Evolutionary conservation across 1,284 basidiomycete genomes (phyloP), one percentile per base, ranked within the genome.

Genomic region (Meira nashicola): DNA sequence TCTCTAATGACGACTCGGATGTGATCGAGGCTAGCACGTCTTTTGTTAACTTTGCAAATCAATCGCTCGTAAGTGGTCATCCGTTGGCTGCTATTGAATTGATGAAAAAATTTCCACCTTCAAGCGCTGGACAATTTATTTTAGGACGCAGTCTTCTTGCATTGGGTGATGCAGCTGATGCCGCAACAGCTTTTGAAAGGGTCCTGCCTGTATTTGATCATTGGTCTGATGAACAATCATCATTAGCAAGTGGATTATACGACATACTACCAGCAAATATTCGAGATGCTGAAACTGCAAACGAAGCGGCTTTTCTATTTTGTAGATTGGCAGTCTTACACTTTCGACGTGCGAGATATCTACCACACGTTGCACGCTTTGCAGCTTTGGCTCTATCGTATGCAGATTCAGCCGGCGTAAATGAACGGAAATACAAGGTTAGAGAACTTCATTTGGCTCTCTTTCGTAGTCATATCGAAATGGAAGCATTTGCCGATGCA

Each of bases 31-130:
- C 37, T 39, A 6, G 21, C 11, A 14, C 19, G 6, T 19, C 50
- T 14, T 53, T 39, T 19, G 50, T 33, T 39, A 2, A 33, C 2
- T 41, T 53, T 38, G 50, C 50, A 14, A 39, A 53, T 25, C n/a
- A 53, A 21, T 14, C 6, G 4, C 11, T 53, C 28, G 28, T 23
- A 5, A 21, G 23, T 14, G 50, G 50, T 12, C 23, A 53, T 38
- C 50, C 50, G 8, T 38, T 33, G 17, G 50, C 50, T 39, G 23
- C 28, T 38, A 15, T 33, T 41, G 12, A 17, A 8, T 39, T 53
- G 14, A 19, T 53, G 12, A n/a, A 39, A 28, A 14, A 17, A 6
- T 53, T 53, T 41, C 39, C 38, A 8, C 50, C 17, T 25, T 19
- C 38, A 12, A 12, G 17, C 23, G 50, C 50, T 41, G 23, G 21